phyloP scores from a whole-genome alignment of 352 stramenopile species.

The Bremia lactucae region DNA sequence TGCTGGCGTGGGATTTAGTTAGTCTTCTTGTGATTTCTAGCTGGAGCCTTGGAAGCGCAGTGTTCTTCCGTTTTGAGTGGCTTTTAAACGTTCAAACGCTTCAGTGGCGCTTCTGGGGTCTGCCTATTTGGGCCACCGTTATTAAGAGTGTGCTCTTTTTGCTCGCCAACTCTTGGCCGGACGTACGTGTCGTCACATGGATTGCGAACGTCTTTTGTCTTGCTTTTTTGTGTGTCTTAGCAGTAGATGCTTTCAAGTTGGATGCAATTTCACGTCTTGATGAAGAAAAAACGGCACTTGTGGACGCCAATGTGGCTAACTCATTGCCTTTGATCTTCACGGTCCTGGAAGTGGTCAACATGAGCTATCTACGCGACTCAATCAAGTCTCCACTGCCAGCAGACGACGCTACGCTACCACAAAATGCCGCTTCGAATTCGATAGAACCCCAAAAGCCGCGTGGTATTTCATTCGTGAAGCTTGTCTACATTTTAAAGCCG shows the following conservation, averaged over 20 bases:
- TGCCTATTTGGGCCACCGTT: constrained; percentile 52
- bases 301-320: constrained; percentile 71
- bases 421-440: constrained; percentile 19
- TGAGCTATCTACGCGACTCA: constrained; percentile 54
- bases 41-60: constrained; percentile 33
- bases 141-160: constrained; percentile 53
- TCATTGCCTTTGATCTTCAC: constrained; percentile 79
- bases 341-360: constrained; percentile 71
- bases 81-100: constrained; percentile 30
- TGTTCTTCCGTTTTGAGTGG: constrained; percentile 33
- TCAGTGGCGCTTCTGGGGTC: constrained; percentile 66
- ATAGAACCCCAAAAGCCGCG: constrained; percentile 23
- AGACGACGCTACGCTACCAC: constrained; percentile 17
- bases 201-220: constrained; percentile 38
- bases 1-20: constrained; percentile 41
- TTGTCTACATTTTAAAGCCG: constrained; percentile 76
- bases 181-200: constrained; percentile 27
- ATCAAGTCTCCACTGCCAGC: constrained; percentile 21
- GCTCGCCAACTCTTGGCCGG: constrained; percentile 37
- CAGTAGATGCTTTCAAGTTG: constrained; percentile 61
- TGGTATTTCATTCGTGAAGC: constrained; percentile 76
- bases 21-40: constrained; percentile 40
- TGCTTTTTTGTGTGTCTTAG: constrained; percentile 50
- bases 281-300: constrained; percentile 39
- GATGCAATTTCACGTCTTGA: constrained; percentile 51